Percentiles rank a stretch among this genome's conserved stretches.
Evolutionary conservation across 345 rosid species (phyloP).

Genomic region (Hibiscus mutabilis): DNA sequence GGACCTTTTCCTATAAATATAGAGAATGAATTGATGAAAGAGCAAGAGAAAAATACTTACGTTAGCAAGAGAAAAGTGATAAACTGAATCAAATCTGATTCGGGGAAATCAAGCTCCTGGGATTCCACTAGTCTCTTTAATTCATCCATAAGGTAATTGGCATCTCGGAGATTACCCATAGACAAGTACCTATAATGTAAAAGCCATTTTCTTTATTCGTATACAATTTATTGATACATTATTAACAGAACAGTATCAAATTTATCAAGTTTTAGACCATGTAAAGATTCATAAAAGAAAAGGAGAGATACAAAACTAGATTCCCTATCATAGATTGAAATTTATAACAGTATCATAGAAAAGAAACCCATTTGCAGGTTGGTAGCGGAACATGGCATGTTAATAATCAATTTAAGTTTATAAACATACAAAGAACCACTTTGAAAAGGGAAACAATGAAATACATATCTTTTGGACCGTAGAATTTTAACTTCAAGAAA

Average conservation of each 20-base stretch:
- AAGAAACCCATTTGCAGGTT: too few relatives aligned
- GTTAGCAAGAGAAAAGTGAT: conserved; percentile 4
- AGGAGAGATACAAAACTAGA: too few relatives aligned
- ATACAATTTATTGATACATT: background rate
- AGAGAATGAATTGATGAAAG: background rate
- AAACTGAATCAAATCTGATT: conserved; percentile 7
- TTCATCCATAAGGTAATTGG: conserved; percentile 71
- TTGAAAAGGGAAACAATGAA: background rate
- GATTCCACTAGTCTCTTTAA: conserved; percentile 41
- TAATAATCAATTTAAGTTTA: background rate
- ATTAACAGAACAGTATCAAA: background rate
- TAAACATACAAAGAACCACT: background rate
- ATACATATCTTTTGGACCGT: background rate
- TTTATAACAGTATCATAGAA: too few relatives aligned
- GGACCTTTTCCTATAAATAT: background rate
- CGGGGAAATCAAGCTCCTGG: background rate
- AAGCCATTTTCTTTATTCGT: conserved; percentile 7
- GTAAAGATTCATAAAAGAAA: background rate
- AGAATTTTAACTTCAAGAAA: too few relatives aligned
- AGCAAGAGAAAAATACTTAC: conserved; percentile 33
- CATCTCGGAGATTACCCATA: conserved; percentile 80
- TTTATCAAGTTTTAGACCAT: background rate
- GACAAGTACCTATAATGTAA: conserved; percentile 57
- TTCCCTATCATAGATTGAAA: too few relatives aligned
- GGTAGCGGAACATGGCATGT: background rate